Base-by-base conservation (phyloP, 2,329 filamentous ascomycete species). In the Dissoconium aciculare region DNA sequence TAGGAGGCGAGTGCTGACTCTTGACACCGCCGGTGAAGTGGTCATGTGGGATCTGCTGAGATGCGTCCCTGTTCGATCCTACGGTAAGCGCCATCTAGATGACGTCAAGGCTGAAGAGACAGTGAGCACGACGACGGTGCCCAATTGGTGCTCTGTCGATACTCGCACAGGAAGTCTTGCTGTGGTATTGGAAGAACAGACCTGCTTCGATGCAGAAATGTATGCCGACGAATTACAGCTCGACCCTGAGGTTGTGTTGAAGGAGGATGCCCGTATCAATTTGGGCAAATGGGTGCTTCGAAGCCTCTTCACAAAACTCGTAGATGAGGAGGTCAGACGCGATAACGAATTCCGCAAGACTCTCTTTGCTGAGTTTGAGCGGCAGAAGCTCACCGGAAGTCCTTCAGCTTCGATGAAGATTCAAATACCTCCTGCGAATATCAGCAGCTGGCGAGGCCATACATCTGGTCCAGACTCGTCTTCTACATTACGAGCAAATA, bases 161-260 rank as follows among this genome's bases (percentile, higher is more conserved):
- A 85, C 87, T 12, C 78, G 87, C 44, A 95, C 87, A 4, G 89
- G 89, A 19, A 83, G 81, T 39, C 63, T 98, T 33, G 87, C 84
- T 2, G 87, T 94, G 3, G 77, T 91, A 11, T 57, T 98, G 11
- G 89, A 98, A 50, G 82, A 85, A 24, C 91, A 89, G 48, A 91
- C 91, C 44, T 94, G 85, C 53, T 98, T 98, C 45, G 89, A 98
- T 56, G 89, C 85, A 11, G 89, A 98, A 50, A 79, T 93, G 55
- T 98, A 98, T 52, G 87, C 84, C 1, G 89, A 98, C 51, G 85
- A 95, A 56, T 61, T 91, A 19, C 64, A 74, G 24, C 45, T 87
- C 32, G 69, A 78, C 8, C 76, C 83, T 39, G 63, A 71, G n/a
- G 63, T 79, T 11, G 77, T 85, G 9, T 93, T 93, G 49, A 67